These are phyloP conservation scores for Ballota nigra DNA, from an alignment of 257 asterid genomes.

Conservation along the genomic window DNA sequence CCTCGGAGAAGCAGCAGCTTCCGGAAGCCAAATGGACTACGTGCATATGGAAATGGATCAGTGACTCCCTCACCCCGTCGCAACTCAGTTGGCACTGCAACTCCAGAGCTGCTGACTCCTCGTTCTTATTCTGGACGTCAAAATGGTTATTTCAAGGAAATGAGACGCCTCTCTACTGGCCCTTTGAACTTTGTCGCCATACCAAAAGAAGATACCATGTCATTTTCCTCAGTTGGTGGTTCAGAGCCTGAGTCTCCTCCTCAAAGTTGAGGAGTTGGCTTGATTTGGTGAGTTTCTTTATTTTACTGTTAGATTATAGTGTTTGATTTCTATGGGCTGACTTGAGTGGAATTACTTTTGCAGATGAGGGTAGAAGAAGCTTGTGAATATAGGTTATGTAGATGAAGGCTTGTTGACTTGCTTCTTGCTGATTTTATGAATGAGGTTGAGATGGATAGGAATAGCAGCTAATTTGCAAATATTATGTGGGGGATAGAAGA, in stretches of 20 bases:
- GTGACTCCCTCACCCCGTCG: conserved; percentile 92
- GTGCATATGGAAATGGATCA: conserved; percentile 62
- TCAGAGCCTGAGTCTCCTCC: conserved; percentile 95
- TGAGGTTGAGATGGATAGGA: conserved; percentile 17
- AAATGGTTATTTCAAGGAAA: conserved; percentile 69
- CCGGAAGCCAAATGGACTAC: conserved; percentile 51
- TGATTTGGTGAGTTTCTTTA: conserved; percentile 30
- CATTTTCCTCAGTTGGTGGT: conserved; percentile 82
- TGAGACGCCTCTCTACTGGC: conserved; percentile 78
- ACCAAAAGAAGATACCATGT: conserved; percentile 82
- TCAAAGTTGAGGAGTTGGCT: conserved; percentile 35
- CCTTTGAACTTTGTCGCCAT: conserved; percentile 74
- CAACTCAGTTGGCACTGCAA: conserved; percentile 63
- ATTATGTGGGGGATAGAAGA: conserved; percentile 12
- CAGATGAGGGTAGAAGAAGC: conserved; percentile 32
- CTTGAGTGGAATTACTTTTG: conserved; percentile 6
- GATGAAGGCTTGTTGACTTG: conserved; percentile 18
- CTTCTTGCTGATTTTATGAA: conserved; percentile 23
- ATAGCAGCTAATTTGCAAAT: conserved; percentile 22
- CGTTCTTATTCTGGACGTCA: conserved; percentile 79
- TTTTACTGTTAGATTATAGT: neutral
- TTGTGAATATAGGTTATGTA: conserved; percentile 46
- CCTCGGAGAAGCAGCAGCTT: conserved; percentile 83
- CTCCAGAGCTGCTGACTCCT: conserved; percentile 73
- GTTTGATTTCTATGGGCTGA: neutral